Base-by-base conservation (phyloP, 805 yeast genomes). In the Pichia nanzhaoensis region DNA sequence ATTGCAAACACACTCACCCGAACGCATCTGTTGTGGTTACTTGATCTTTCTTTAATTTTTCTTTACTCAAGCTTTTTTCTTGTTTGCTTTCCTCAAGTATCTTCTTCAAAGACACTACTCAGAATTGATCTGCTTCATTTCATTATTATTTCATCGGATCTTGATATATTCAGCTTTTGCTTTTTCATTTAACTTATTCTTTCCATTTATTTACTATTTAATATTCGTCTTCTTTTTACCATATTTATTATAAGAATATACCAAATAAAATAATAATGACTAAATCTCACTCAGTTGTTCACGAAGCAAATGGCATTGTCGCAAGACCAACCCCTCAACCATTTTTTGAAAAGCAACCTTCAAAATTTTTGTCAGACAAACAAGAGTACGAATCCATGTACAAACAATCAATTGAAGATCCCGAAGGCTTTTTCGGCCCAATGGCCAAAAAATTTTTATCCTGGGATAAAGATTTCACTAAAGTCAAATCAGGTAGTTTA, bases 391-490 rank as follows among this genome's bases (percentile, higher is more conserved):
- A 77, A 51, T 62, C 69, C 48, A 58, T 87, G 66, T 86, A 90
- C 70, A 64, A 77, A 51, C 73, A 85, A 70, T 84, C 95, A 21
- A 78, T 90, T 52, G 71, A 77, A 46, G 77, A 85, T 58, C 98
- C 98, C 36, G 84, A 77, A 44, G 73, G 67, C 31, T 90, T 91
- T 64, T 90, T 85, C 64, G 90, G 89, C 39, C 77, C 79, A 41
- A 69, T 75, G 63, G 97, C 96, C 41, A 74, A 72, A 47, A 77
- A 82, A 58, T 73, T 78, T 46, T 74, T 90, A 54, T 67, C 75
- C 56, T 90, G 97, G 97, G 86, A 82, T 61, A 77, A 72, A 48
- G 88, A 80, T 43, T 90, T 86, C 66, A 71, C 74, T 55, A 71
- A 75, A 48, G 93, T 75, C 56, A 74, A 57, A 55, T 56, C 69